Percentiles rank a stretch among this genome's conserved stretches.
Evolutionary conservation across 2,329 filamentous ascomycete species (phyloP).

Genomic region (Fusarium praegraminearum): DNA sequence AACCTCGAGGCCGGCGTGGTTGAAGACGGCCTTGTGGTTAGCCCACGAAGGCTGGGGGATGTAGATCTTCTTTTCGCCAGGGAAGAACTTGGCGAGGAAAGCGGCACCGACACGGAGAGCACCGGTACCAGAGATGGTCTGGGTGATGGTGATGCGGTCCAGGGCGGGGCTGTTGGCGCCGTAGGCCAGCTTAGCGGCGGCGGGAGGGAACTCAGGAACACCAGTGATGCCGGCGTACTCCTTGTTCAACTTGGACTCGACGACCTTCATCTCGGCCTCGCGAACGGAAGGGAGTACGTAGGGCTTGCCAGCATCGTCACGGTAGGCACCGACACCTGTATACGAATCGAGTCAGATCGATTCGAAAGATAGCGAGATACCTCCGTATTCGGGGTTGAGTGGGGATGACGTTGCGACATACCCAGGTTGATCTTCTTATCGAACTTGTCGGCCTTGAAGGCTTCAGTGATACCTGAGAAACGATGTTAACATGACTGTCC

Average conservation of each 20-base stretch:
- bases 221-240: conserved; percentile 99
- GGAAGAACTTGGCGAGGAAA: conserved; percentile 93
- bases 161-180: conserved; percentile 82
- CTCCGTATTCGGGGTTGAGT: conserved; percentile 18
- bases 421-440: conserved; percentile 98
- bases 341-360: conserved; percentile 37
- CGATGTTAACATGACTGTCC: conserved; percentile 41
- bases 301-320: conserved; percentile 97
- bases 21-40: conserved; percentile 97
- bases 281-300: conserved; percentile 96
- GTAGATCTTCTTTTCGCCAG: conserved; percentile 93
- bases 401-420: conserved; percentile 55
- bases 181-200: conserved; percentile 91
- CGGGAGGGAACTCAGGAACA: conserved; percentile 92
- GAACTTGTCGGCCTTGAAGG: conserved; percentile 97
- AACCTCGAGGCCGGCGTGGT: conserved; percentile 89
- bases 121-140: conserved; percentile 98
- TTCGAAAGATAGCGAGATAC: conserved; percentile 28
- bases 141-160: conserved; percentile 87
- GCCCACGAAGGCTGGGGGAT: conserved; percentile 97
- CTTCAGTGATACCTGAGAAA: conserved; percentile 85
- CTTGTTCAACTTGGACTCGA: conserved; percentile 86
- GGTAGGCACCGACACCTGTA: conserved; percentile 93
- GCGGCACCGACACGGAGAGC: conserved; percentile 94
- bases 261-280: conserved; percentile 87